Base-by-base conservation (phyloP, 164 flowering plant species). In the Tetracentron sinense region DNA sequence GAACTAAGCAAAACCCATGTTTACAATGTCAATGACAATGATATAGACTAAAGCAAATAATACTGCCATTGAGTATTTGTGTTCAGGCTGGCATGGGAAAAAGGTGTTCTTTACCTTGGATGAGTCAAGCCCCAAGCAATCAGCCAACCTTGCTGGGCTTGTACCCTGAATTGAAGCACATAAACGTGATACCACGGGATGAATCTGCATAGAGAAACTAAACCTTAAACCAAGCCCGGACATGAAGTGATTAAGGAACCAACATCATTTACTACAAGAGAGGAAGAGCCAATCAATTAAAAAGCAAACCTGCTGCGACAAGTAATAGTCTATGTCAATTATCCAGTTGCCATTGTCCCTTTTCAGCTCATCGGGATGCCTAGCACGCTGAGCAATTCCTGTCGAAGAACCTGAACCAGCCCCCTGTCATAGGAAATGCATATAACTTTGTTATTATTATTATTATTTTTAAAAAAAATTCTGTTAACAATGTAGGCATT, bases 151-250 rank as follows among this genome's bases (percentile, higher is more conserved):
- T 68, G 95, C 90, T 42, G 97, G 96, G 73, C 96, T 85, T 52
- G 99, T 95, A 42, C 97, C 99, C 69, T 89, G 80, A 75, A 95
- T 95, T 67, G 88, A 84, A 60, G 99, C 94, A 79, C 97, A 92
- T 14, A 95, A 79, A 53, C 97, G 95, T 27, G 99, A 95, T 60
- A 95, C 89, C 63, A 95, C 99, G 12, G 99, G 97, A 79, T 88
- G 99, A 70, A 95, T 92, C 96, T 95, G 86, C 72, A 71, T 25
- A 19, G 35, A 62, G 28, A 74, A 46, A 64, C 42, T 35, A 54
- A 22, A 12, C 28, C 4, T 54, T 62, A 57, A 42, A 25, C n/a
- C 1, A 54, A 38, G 23, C 46, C 48, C 19, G 42, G 1, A 19
- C 30, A 49, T 49, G 21, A 7, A 33, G 30, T 10, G 47, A 61